A percentile compares a stretch with the other conserved stretches of the same genome.
Conservation (phyloP, 768 basidiomycete genomes). For the Suillus paluster region DNA sequence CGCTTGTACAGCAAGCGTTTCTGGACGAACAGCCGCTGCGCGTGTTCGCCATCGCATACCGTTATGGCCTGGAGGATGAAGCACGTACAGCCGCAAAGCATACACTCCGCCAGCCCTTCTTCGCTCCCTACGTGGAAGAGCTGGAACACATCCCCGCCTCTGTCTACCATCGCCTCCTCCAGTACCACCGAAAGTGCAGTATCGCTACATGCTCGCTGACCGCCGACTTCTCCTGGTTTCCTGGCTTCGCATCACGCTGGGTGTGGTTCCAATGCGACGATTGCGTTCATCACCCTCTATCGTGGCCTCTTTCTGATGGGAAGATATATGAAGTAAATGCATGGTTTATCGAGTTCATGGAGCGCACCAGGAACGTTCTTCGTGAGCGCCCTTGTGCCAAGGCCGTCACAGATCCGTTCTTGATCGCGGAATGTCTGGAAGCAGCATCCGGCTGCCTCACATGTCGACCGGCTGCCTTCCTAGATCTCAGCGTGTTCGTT, state of each 20-base stretch:
- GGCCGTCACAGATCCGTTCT: slow-evolving; percentile 32
- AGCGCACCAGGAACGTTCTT: slow-evolving; percentile 33
- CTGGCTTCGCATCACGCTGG: slow-evolving; percentile 39
- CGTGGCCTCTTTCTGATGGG: slow-evolving; percentile 39
- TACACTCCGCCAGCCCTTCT: slow-evolving; percentile 41
- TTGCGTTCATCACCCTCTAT: slow-evolving; percentile 37
- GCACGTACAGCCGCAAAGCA: slow-evolving; percentile 38
- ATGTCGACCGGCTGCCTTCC: slow-evolving; percentile 34
- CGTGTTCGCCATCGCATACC: slow-evolving; percentile 44
- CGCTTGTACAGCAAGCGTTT: slow-evolving; percentile 30
- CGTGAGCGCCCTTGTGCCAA: slow-evolving; percentile 37
- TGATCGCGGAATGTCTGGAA: slow-evolving; percentile 37
- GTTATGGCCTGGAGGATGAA: slow-evolving; percentile 38
- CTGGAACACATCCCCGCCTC: slow-evolving; percentile 43
- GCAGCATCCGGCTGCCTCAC: slow-evolving; percentile 29
- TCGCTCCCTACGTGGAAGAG: slow-evolving; percentile 39
- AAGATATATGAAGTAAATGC: slow-evolving; percentile 40
- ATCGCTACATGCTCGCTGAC: slow-evolving; percentile 34
- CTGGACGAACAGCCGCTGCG: slow-evolving; percentile 38
- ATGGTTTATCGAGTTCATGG: slow-evolving; percentile 42
- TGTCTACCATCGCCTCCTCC: slow-evolving; percentile 39
- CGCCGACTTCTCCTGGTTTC: slow-evolving; percentile 42
- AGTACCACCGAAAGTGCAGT: slow-evolving; percentile 41
- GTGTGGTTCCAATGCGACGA: slow-evolving; percentile 45
- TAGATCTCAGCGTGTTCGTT: slow-evolving; percentile 37